Evolutionary conservation across 306 rosid genomes (phyloP), one percentile per base, ranked within the genome.

Genomic region (Quercus engelmannii): DNA sequence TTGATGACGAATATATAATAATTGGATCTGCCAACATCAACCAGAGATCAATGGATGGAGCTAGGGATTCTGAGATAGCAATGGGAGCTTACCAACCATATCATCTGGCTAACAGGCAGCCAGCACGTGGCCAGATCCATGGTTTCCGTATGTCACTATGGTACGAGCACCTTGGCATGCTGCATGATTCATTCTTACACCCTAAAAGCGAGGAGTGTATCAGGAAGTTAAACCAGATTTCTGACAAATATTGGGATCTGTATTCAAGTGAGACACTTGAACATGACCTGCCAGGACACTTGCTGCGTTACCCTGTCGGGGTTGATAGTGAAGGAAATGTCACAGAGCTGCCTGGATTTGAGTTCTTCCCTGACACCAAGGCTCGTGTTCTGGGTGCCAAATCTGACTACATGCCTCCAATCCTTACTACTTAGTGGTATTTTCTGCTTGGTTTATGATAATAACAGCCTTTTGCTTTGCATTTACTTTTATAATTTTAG

Each of bases 101-200:
- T 79, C 91, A 90, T 77, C 79, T 90, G 52, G 85, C 92, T 20
- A 64, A 38, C 23, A 83, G 82, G 74, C 85, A 87, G 74, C 91
- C 95, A 0, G 92, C 95, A 1, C 86, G 92, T 0, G 95, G 95
- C 33, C 92, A 91, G 74, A 11, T 91, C 76, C 87, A 91, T 5
- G 95, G 95, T 43, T 91, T 91, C 86, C 92, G 92, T 52, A 18
- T 91, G 91, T 38, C 95, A 20, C 75, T 91, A 31, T 91, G 95
- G 95, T 91, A 91, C 4, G 95, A 88, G 73, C 95, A 91, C 79
- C 92, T 91, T 5, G 95, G 95, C 79, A 89, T 85, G 95, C 90
- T 91, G 11, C 65, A 87, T 21, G 90, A 88, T 13, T 59, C 79
- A 25, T 87, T 91, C 87, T 28, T 61, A 55, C 80, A 3, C 9